phyloP scores from a whole-genome alignment of 2,329 filamentous ascomycete genomes.

The Colletotrichum liriopes region DNA sequence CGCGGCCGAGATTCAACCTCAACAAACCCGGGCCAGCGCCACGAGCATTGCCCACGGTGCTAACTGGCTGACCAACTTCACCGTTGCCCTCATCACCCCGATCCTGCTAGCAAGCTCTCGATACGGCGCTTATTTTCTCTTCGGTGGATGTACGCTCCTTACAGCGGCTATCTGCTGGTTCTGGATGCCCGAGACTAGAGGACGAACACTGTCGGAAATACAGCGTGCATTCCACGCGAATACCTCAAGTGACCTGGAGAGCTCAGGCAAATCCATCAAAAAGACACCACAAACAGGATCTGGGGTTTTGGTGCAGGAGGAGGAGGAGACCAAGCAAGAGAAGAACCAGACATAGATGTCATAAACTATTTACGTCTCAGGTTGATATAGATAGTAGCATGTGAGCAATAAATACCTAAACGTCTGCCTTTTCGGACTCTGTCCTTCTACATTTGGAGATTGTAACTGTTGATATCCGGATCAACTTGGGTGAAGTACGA shows the following conservation, averaged over 20 bases:
- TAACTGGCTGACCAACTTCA: slow-evolving; percentile 1
- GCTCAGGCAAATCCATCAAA: slow-evolving; percentile 3
- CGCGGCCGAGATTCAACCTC: slow-evolving; percentile 4
- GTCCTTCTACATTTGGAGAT: slow-evolving; percentile 1
- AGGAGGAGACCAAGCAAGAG: not conserved
- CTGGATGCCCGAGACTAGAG: slow-evolving; percentile 5
- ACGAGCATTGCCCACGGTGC: slow-evolving; percentile 5
- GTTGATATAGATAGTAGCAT: not conserved
- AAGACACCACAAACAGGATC: not conserved
- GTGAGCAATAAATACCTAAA: slow-evolving; percentile 1
- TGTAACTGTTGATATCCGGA: not conserved
- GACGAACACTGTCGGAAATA: not conserved
- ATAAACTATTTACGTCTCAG: not conserved
- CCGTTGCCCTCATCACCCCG: slow-evolving; percentile 2
- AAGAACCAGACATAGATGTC: not conserved
- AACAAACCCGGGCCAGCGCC: slow-evolving; percentile 4
- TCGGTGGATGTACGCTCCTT: not conserved
- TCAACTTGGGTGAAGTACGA: too few relatives aligned
- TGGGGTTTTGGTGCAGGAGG: not conserved
- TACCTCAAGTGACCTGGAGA: not conserved
- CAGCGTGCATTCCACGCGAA: not conserved
- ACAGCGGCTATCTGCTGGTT: slow-evolving; percentile 4
- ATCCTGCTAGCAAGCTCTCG: slow-evolving; percentile 1
- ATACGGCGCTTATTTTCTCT: slow-evolving; percentile 1
- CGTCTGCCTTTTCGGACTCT: not conserved